Evolutionary conservation across 2,329 filamentous ascomycete genomes (phyloP), one percentile per base, ranked within the genome.

Genomic region (Clonostachys rosea): DNA sequence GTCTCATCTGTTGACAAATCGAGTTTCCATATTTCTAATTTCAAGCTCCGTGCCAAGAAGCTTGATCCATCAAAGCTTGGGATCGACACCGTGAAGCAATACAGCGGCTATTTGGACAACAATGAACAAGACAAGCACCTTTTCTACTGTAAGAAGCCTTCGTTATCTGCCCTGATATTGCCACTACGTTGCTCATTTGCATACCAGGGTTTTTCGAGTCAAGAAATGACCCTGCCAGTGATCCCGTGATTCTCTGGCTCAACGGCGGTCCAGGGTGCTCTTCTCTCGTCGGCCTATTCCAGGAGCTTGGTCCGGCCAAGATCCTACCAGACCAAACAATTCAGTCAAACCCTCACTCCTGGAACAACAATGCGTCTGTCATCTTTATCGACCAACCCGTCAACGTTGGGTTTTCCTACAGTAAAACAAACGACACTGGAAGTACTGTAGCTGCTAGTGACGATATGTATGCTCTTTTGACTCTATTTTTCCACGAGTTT

Each of bases 341-440:
- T 48, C 81, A 89, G 60, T 83, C 86, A 78, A 99, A 99, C 74
- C 85, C 89, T 42, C 84, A 83, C 70, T 89, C 91, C 7, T 99
- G 94, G 94, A 99, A 97, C 74, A 84, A 83, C 68, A 97, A 97
- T 62, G 92, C 94, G 54, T 96, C 91, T 43, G 91, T 99, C 64
- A 97, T 99, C 72, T 99, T 99, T 87, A 84, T 99, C 54, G 94
- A 99, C 70, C 94, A 99, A 74, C 94, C 94, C 50, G 91, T 99
- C 74, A 97, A 97, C 60, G 91, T 96, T 52, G 94, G 94, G 56
- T 99, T 90, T 76, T 97, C 94, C 14, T 97, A 99, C 80, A 91
- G 84, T 74, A 92, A 94, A 80, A 97, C 92, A 20, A 83, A 95
- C 53, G 92, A 92, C 55, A 46, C 44, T n/a, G 14, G 13, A 2